These are phyloP conservation scores for Arxiozyma slooffiae DNA, from an alignment of 1,139 yeast species.

Conservation along the genomic window DNA sequence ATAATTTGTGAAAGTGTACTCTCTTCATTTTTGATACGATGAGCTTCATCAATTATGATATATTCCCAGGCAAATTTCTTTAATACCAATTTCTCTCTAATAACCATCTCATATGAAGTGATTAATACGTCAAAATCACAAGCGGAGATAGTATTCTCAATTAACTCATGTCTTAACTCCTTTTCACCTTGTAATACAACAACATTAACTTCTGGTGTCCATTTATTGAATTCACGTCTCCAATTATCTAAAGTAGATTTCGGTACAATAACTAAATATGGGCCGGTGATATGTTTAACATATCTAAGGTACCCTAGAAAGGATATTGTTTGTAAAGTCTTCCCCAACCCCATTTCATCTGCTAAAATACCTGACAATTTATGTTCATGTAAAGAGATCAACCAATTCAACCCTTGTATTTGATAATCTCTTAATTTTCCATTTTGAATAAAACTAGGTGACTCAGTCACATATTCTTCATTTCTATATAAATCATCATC, in stretches of 20 bases:
- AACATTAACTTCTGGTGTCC: constrained; percentile 71
- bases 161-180: constrained; percentile 47
- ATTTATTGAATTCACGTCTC: constrained; percentile 64
- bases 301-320: constrained; percentile 65
- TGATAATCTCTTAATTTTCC: constrained; percentile 74
- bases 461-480: constrained; percentile 34
- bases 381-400: constrained; percentile 72
- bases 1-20: constrained; percentile 66
- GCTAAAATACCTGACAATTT: constrained; percentile 86
- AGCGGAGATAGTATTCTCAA: constrained; percentile 41
- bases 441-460: constrained; percentile 49
- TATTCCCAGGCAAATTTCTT: constrained; percentile 65
- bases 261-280: constrained; percentile 66
- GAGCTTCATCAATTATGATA: constrained; percentile 73
- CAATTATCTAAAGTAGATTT: constrained; percentile 74
- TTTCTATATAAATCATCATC: constrained; percentile 24
- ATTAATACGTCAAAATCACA: constrained; percentile 67
- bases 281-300: constrained; percentile 52
- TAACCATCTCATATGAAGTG: constrained; percentile 69
- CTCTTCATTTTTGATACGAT: constrained; percentile 70
- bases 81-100: constrained; percentile 57
- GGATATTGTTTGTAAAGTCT: constrained; percentile 87
- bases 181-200: constrained; percentile 67
- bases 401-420: constrained; percentile 89
- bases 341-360: constrained; percentile 97